phyloP scores from a whole-genome alignment of 2,329 filamentous ascomycete species.

The Sporothrix humicola region DNA sequence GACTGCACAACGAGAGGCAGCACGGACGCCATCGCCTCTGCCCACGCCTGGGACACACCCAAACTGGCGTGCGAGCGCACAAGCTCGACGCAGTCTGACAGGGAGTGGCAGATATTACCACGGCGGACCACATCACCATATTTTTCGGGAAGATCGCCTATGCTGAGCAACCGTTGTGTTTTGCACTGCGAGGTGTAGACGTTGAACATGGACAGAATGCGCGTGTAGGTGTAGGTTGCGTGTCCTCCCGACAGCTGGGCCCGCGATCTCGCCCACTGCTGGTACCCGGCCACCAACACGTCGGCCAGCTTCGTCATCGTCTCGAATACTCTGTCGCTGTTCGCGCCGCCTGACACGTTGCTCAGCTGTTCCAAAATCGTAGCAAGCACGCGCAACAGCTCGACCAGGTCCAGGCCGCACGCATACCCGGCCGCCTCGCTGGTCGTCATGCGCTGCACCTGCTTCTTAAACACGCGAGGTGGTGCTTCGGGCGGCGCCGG shows the following conservation, averaged over 20 bases:
- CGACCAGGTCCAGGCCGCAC: neutral
- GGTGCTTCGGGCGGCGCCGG: too few species aligned
- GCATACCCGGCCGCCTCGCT: neutral
- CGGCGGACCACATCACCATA: too few species aligned
- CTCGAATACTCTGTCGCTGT: neutral
- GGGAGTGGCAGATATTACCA: too few species aligned
- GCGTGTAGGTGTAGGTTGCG: too few species aligned
- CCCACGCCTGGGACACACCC: neutral
- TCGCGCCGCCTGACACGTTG: too few species aligned
- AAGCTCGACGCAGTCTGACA: neutral
- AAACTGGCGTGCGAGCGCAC: neutral
- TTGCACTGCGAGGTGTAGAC: neutral
- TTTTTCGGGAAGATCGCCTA: neutral
- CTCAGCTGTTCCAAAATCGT: neutral
- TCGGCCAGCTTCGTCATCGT: neutral
- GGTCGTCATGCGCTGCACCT: neutral
- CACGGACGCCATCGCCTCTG: neutral
- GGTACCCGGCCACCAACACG: neutral
- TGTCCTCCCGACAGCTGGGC: too few species aligned
- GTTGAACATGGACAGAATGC: neutral
- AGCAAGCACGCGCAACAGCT: neutral
- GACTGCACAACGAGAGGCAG: neutral
- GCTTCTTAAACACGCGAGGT: too few species aligned
- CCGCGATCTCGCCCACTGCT: neutral
- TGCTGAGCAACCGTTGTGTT: neutral